Evolutionary conservation across 176 grass and related monocot species (phyloP).

Genomic region (Cenchrus fungigraminus): DNA sequence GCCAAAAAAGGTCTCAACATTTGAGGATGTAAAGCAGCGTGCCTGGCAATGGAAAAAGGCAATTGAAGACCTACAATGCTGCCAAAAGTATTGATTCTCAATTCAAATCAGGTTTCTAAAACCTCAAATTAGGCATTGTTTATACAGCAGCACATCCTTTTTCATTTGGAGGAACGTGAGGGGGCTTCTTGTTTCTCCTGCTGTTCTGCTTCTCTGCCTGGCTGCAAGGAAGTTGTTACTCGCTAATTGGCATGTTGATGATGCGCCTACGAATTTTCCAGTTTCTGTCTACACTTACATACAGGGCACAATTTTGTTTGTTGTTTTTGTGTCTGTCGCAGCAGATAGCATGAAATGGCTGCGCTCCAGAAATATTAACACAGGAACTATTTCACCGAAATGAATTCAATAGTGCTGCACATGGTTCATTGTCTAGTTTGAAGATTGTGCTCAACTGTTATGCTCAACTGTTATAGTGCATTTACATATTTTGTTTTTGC

Average conservation of each 20-base stretch:
- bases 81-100: conserved; percentile 51
- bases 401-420: conserved; percentile 3
- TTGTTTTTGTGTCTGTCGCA: conserved; percentile 22
- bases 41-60: conserved; percentile 97
- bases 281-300: background rate
- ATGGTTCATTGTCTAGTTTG: conserved; percentile 25
- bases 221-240: conserved; percentile 21
- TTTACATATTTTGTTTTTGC: background rate
- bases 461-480: background rate
- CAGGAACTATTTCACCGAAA: conserved; percentile 28
- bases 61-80: conserved; percentile 87
- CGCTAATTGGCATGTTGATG: conserved; percentile 23
- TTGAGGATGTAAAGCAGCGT: conserved; percentile 86
- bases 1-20: conserved; percentile 87
- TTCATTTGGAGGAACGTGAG: conserved; percentile 10
- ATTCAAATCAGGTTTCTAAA: conserved; percentile 33
- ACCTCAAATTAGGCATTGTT: conserved; percentile 15
- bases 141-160: conserved; percentile 14
- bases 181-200: conserved; percentile 22
- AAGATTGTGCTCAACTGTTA: too few species aligned
- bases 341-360: conserved; percentile 23
- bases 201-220: background rate
- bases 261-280: background rate
- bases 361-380: conserved; percentile 25
- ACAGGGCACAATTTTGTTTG: conserved; percentile 41